Conservation (phyloP, 371 early-diverging fungal species). For the Rhizopus delemar region DNA sequence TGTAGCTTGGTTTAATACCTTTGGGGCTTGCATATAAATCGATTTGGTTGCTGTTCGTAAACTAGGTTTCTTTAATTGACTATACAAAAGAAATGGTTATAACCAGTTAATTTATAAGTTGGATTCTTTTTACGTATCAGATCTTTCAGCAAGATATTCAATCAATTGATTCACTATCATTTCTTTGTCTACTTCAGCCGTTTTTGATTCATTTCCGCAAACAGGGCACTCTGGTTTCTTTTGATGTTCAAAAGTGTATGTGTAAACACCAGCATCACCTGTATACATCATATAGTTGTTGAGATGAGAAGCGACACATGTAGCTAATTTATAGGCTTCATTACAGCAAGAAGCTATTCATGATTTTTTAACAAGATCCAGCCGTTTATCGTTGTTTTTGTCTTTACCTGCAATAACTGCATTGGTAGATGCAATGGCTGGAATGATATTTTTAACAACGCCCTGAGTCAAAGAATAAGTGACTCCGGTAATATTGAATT, state of each 20-base stretch:
- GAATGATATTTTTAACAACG: slow-evolving; percentile 98
- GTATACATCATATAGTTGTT: slow-evolving; percentile 96
- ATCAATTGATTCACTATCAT: slow-evolving; percentile 71
- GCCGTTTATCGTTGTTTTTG: neutral
- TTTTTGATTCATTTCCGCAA: slow-evolving; percentile 67
- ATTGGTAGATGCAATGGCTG: slow-evolving; percentile 99
- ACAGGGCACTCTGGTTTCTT: slow-evolving; percentile 89
- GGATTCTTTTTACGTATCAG: slow-evolving; percentile 55
- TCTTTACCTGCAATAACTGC: slow-evolving; percentile 91
- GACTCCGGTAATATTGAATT: slow-evolving; percentile 87
- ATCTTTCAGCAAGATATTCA: slow-evolving; percentile 72
- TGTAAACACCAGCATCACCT: slow-evolving; percentile 89
- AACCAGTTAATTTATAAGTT: no score
- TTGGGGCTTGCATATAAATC: slow-evolving; percentile 84
- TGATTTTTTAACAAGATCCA: neutral
- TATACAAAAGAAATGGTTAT: slow-evolving; percentile 21
- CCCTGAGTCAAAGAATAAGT: slow-evolving; percentile 93
- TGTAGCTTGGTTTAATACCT: slow-evolving; percentile 65
- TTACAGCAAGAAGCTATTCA: slow-evolving; percentile 85
- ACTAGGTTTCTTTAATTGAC: slow-evolving; percentile 81
- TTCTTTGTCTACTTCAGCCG: slow-evolving; percentile 42
- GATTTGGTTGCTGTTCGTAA: slow-evolving; percentile 60
- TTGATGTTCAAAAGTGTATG: slow-evolving; percentile 85
- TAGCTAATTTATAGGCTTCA: slow-evolving; percentile 92
- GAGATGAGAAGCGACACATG: slow-evolving; percentile 70